Evolutionary conservation across 2,329 filamentous ascomycete genomes (phyloP), one percentile per base, ranked within the genome.

Genomic region (Paecilomyces sp.): DNA sequence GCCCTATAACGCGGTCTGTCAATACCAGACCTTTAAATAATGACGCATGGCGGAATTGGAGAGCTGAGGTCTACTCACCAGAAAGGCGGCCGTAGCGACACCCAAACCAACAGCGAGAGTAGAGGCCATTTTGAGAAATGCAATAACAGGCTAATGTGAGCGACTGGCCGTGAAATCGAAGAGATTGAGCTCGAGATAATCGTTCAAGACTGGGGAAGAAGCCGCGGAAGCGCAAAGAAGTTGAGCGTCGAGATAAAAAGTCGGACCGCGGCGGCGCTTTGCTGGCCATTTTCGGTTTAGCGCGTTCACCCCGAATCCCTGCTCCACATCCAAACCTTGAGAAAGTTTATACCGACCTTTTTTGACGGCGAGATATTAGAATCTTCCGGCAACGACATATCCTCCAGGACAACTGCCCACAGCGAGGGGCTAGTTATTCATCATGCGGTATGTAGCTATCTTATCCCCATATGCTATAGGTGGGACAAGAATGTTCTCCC

Each of bases 81-180:
- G 82, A 58, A 99, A 88, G 51, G 90, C 94, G 56, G 93, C 76
- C 33, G 75, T 74, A 55, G 77, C 79, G 52, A 80, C 73, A 66
- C 79, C 79, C 55, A 80, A 66, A 59, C 79, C 79, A 59, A 79
- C 63, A 63, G 72, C 72, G 58, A 80, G 61, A 63, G 73, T 71
- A 25, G 77, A 78, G 36, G 76, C 71, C 78, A 80, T 80, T 31
- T 65, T 33, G 60, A 57, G 22, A 24, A 22, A 41, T n/a, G 18
- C 15, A 25, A 53, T 53, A 30, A 25, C 22, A 13, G 9, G 51
- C 28, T 53, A 25, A 56, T 31, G 22, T 47, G 34, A 41, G 25
- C 24, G 28, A 30, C 22, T 13, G 51, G 51, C 24, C 28, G 24
- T 53, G 28, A 61, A 58, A 47, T 52, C 24, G 51, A 28, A 56